phyloP scores from a whole-genome alignment of 2,329 filamentous ascomycete species.

The Graphilbum fragrans region DNA sequence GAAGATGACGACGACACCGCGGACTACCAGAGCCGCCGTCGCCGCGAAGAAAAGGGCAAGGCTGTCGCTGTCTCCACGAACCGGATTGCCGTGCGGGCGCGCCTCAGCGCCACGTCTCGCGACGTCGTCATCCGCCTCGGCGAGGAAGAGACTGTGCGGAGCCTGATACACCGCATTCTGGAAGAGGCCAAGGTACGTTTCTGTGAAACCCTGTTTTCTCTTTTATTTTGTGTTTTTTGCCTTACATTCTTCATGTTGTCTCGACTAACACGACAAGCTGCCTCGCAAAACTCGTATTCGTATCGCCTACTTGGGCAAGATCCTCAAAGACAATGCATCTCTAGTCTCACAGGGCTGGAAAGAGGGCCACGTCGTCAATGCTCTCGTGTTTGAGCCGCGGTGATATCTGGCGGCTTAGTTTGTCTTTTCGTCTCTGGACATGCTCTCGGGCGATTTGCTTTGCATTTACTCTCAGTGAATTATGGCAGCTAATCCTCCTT shows the following conservation, averaged over 20 bases:
- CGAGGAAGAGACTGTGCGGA: constrained; percentile 51
- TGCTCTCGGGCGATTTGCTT: neutral
- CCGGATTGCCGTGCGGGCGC: constrained; percentile 42
- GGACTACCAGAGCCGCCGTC: constrained; percentile 7
- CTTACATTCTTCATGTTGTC: neutral
- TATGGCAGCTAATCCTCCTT: too few relatives aligned
- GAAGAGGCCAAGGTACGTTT: constrained; percentile 49
- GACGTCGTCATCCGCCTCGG: constrained; percentile 48
- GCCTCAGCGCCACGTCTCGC: constrained; percentile 54
- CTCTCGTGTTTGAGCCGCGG: constrained; percentile 45
- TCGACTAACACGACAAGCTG: constrained; percentile 31
- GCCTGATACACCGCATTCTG: constrained; percentile 49
- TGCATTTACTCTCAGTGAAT: too few relatives aligned
- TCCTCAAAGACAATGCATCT: constrained; percentile 56
- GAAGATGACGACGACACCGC: neutral
- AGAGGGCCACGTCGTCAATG: constrained; percentile 64
- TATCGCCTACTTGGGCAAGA: constrained; percentile 70
- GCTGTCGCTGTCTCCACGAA: constrained; percentile 27
- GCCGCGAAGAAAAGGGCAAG: constrained; percentile 42
- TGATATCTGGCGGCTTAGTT: neutral
- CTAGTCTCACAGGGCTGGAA: constrained; percentile 64
- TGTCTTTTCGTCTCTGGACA: neutral
- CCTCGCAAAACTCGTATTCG: constrained; percentile 46
- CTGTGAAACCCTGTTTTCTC: constrained; percentile 2
- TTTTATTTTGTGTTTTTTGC: neutral